phyloP scores from a whole-genome alignment of 345 rosid genomes.

The Syzygium aqueum region DNA sequence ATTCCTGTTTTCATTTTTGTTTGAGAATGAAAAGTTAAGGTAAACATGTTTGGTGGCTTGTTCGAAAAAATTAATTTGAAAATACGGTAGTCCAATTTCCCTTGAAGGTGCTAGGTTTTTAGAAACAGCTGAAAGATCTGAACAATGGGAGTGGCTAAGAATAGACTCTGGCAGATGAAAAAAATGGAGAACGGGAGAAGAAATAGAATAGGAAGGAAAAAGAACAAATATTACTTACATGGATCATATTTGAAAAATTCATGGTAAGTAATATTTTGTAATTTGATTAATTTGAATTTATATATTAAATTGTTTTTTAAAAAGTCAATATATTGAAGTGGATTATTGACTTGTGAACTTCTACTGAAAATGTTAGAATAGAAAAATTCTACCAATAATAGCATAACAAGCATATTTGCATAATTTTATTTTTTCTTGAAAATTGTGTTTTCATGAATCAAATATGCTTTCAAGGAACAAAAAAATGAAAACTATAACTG shows the following conservation, averaged over 20 bases:
- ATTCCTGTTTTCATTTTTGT: neutral
- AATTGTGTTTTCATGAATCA: neutral
- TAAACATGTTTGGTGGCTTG: neutral
- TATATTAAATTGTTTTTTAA: neutral
- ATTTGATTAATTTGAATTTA: neutral
- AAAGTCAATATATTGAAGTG: neutral
- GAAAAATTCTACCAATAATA: neutral
- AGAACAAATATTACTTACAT: neutral
- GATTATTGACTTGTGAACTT: neutral
- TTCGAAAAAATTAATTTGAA: neutral
- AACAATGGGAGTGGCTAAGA: neutral
- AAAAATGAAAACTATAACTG: neutral
- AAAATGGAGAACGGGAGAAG: neutral
- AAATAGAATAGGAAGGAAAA: neutral
- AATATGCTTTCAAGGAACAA: neutral
- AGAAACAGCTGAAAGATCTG: neutral
- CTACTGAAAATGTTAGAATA: neutral
- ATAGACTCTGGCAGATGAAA: neutral
- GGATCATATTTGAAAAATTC: neutral
- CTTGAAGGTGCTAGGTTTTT: neutral
- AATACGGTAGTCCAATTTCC: neutral
- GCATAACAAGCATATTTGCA: neutral
- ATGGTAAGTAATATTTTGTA: neutral
- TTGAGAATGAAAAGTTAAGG: neutral
- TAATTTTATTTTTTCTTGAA: neutral